These are phyloP conservation scores for Meyerozyma athensensis DNA, from an alignment of 1,139 yeast genomes.

Conservation along the genomic window DNA sequence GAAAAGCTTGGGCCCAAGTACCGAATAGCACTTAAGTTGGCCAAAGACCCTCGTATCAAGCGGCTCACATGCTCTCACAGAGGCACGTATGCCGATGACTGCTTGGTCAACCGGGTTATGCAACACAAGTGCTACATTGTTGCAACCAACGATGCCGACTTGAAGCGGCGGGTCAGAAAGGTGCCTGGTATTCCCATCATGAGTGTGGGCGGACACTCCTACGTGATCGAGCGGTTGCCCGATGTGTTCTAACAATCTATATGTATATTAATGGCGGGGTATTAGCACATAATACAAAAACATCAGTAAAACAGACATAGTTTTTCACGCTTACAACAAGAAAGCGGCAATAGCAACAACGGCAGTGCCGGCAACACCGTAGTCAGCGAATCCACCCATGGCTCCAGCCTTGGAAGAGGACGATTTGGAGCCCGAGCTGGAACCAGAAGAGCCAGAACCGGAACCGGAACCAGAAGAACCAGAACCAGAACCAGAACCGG, in stretches of 20 bases:
- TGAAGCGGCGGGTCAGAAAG: conserved; percentile 88
- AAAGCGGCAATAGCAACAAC: conserved; percentile 7
- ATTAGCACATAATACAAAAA: neutral
- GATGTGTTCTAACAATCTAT: conserved; percentile 62
- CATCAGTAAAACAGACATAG: neutral
- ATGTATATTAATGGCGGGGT: conserved; percentile 1
- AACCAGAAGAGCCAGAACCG: neutral
- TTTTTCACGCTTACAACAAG: neutral
- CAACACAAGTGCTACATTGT: conserved; percentile 96
- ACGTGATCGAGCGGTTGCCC: conserved; percentile 90
- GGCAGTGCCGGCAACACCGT: conserved; percentile 8
- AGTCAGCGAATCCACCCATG: conserved; percentile 2
- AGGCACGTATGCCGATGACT: conserved; percentile 98
- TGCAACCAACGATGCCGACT: conserved; percentile 97
- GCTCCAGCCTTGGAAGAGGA: conserved; percentile 7
- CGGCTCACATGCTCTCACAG: conserved; percentile 85
- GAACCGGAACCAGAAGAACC: conserved; percentile 1
- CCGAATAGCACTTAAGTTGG: conserved; percentile 85
- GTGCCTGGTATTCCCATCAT: conserved; percentile 95
- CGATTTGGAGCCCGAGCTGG: conserved; percentile 4
- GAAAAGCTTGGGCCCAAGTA: conserved; percentile 94
- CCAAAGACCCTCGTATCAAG: conserved; percentile 88
- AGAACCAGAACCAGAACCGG: neutral
- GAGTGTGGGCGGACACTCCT: conserved; percentile 93
- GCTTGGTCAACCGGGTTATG: conserved; percentile 84